These are phyloP conservation scores for Anaeromyces robustus DNA, from an alignment of 192 early-diverging fungal species.

Conservation along the genomic window DNA sequence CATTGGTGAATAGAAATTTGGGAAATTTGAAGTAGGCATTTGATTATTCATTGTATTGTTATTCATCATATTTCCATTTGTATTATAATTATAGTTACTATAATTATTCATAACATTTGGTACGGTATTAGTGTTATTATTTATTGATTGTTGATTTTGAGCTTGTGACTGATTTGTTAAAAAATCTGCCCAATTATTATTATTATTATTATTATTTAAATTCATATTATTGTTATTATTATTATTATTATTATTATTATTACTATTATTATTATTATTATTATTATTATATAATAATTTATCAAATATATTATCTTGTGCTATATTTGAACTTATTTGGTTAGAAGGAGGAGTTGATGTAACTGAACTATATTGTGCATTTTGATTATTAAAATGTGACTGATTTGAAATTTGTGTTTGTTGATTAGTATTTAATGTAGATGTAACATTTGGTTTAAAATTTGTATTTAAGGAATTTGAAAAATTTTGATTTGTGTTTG, in stretches of 20 bases:
- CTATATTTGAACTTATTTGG: background rate
- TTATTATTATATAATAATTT: background rate
- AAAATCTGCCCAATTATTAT: background rate
- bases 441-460: background rate
- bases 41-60: background rate
- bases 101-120: background rate
- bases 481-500: background rate
- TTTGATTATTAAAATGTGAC: background rate
- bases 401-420: background rate
- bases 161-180: background rate
- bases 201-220: background rate
- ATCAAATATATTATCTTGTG: background rate
- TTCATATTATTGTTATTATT: background rate
- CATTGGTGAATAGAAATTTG: background rate
- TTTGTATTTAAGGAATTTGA: background rate
- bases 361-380: background rate
- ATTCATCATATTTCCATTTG: background rate
- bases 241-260: background rate
- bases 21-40: background rate
- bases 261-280: background rate
- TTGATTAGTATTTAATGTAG: background rate
- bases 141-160: background rate
- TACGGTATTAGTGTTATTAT: background rate
- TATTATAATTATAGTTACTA: background rate
- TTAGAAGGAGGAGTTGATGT: background rate